Base-by-base conservation (phyloP, 768 basidiomycete species). In the Royoungia palumana region DNA sequence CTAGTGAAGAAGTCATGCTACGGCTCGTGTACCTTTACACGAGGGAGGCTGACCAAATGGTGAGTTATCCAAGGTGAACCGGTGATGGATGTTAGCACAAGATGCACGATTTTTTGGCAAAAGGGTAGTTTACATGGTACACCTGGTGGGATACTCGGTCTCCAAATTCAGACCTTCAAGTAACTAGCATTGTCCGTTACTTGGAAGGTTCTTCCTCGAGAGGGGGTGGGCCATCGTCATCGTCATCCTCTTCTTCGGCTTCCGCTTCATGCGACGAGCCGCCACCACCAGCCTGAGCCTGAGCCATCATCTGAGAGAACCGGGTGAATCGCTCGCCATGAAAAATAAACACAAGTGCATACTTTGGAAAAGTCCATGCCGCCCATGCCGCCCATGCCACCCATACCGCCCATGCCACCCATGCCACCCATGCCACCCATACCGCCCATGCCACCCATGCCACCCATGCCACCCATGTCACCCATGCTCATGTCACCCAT, bases 191-290 rank as follows among this genome's bases (percentile, higher is more conserved):
- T 13, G 17, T 48, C 44, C 41, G 21, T 41, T 44, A 52, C 22
- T 49, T 43, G 41, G 32, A n/a, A 32, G 72, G 61, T 59, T 79
- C 76, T n/a, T 83, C 81, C 71, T 91, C 89, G 40, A 92, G 83
- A 57, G 89, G 86, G 44, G 89, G 89, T 47, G 87, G 88, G 43
- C 82, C 87, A 35, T 83, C 86, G 41, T 82, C 83, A 6, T 72
- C 61, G 14, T 55, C 59, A 28, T 76, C 75, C 32, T 62, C 65
- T 6, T 61, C 76, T 20, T 54, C 72, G 22, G 36, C 64, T 5
- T 46, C 42, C 20, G 17, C 35, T 7, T 14, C 47, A 4, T 6
- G 27, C 16, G 32, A 0, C 21, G 27, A 16, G 19, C 52, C 39
- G 24, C 48, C 46, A 28, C 56, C 55, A 41, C 63, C 69, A 17